Evolutionary conservation across 345 rosid genomes (phyloP).

Genomic region (Camelina neglecta): DNA sequence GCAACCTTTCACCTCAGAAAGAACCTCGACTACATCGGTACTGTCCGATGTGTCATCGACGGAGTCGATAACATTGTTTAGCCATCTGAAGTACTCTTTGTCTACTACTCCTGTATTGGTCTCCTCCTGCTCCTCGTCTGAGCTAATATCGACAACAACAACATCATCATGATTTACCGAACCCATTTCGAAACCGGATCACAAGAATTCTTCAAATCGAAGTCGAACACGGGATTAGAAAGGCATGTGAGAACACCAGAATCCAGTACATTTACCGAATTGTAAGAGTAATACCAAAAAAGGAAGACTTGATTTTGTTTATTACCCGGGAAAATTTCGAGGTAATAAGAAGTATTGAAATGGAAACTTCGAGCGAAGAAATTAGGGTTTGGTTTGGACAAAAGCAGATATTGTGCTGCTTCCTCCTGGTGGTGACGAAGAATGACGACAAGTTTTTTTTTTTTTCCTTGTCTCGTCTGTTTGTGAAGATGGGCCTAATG

Average conservation of each 20-base stretch:
- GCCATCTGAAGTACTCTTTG: slow-evolving; percentile 13
- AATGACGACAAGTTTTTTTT: background rate
- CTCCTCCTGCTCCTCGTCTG: slow-evolving; percentile 45
- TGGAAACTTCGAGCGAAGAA: background rate
- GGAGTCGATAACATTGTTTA: slow-evolving; percentile 1
- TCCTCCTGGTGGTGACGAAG: background rate
- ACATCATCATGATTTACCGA: slow-evolving; percentile 16
- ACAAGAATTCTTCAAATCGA: background rate
- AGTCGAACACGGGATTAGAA: background rate
- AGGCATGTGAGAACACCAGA: background rate
- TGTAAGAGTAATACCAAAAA: background rate
- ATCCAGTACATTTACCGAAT: background rate
- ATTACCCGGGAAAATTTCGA: background rate
- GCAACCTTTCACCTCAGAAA: slow-evolving; percentile 27
- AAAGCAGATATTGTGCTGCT: background rate
- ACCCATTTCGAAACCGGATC: slow-evolving; percentile 21
- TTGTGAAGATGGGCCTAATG: background rate
- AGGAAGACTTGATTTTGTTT: background rate
- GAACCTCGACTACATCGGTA: slow-evolving; percentile 34
- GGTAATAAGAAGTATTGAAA: background rate
- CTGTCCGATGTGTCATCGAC: slow-evolving; percentile 35
- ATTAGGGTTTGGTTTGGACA: slow-evolving; percentile 8
- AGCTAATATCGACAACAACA: slow-evolving; percentile 34
- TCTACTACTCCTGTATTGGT: background rate
- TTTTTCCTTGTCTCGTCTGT: background rate